phyloP scores from a whole-genome alignment of 345 rosid species.

The Anastatica hierochuntica region DNA sequence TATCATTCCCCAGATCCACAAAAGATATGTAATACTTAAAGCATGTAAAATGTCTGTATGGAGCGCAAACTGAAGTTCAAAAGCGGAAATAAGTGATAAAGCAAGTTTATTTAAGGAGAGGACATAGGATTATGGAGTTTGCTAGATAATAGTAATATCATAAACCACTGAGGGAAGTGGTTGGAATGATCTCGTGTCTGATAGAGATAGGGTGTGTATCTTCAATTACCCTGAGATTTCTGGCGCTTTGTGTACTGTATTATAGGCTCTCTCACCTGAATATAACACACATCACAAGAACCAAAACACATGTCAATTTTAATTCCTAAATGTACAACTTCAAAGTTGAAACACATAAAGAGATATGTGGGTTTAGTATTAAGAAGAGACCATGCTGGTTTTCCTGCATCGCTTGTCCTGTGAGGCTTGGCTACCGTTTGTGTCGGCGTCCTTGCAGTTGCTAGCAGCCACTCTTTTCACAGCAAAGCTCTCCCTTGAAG shows the following conservation, averaged over 20 bases:
- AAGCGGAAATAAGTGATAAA: no score
- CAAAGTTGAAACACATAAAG: no score
- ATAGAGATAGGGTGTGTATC: no score
- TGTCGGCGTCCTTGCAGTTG: no score
- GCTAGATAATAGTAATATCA: not conserved
- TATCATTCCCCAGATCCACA: no score
- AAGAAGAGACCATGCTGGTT: slow-evolving; percentile 61
- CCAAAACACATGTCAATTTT: not conserved
- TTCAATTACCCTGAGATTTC: slow-evolving; percentile 52
- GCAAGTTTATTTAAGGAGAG: no score
- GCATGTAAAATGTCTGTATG: no score
- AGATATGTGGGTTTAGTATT: not conserved
- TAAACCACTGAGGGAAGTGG: slow-evolving; percentile 11
- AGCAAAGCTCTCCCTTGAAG: slow-evolving; percentile 73
- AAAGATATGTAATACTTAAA: no score
- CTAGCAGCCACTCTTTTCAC: slow-evolving; percentile 33
- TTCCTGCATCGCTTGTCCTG: slow-evolving; percentile 63
- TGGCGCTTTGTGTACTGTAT: slow-evolving; percentile 65
- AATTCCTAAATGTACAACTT: no score
- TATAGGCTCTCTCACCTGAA: slow-evolving; percentile 95
- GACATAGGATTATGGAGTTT: not conserved
- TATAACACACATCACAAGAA: no score
- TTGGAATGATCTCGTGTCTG: not conserved
- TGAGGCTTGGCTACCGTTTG: slow-evolving; percentile 40
- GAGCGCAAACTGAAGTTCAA: no score